Evolutionary conservation across 1,284 basidiomycete genomes (phyloP), one percentile per base, ranked within the genome.

Genomic region (Naganishia sp.): DNA sequence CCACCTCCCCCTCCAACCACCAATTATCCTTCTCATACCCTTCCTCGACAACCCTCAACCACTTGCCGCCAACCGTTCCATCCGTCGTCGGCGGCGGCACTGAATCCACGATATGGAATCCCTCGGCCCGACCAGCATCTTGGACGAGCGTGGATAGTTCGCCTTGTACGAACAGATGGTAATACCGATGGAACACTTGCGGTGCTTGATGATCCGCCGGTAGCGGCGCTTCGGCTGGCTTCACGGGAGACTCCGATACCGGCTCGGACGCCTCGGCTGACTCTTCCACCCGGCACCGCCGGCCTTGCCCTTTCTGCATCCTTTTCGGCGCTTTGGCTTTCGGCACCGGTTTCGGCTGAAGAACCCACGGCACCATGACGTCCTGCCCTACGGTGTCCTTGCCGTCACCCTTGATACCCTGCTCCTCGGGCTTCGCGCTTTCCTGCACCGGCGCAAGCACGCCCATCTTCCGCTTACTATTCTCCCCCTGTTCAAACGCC

Each of bases 401-500:
- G 11, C 23, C 49, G 11, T 21, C 43, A 11, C n/a, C 36, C 36
- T 9, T 3, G 4, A 13, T 13, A 39, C 36, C 13, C 36, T 39
- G 36, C 36, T 39, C 36, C 50, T 9, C 39, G 28, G 28, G 36
- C 21, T 21, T 54, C 44, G 28, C n/a, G 16, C 23, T 1, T 13
- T 55, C 25, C 21, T 45, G 45, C 15, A 59, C 43, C 39, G 69
- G 65, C 5, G 69, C 54, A 18, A 64, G 66, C 10, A 87, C 86
- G 31, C 92, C 85, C 71, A 79, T 80, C 64, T 74, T 79, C 25
- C 92, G 83, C 75, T 89, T 92, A 2, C 90, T 92, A 6, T 87
- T 79, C 42, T 85, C 84, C 66, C 95, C 92, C 81, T 99, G 96
- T 75, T 97, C 94, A 63, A 90, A 86, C 0, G 95, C 94, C 96